A percentile compares a stretch with the other conserved stretches of the same genome.
Conservation (phyloP, 257 asterid species). For the Solanum etuberosum region DNA sequence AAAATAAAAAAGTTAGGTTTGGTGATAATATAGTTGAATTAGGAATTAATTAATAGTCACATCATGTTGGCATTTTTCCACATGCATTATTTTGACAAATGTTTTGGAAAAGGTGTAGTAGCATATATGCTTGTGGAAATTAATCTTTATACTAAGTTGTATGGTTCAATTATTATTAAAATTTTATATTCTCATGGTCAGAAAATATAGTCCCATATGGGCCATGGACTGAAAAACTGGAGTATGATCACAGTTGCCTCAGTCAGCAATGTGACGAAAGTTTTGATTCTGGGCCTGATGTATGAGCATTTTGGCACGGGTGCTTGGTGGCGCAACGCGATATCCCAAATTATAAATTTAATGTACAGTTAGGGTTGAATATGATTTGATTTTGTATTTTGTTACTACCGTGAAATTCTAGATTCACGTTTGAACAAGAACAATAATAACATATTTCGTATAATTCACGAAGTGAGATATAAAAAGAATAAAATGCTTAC, state of each 20-base stretch:
- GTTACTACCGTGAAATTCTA: fast-evolving
- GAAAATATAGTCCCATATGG: background rate
- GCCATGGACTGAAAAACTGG: background rate
- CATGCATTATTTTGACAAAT: background rate
- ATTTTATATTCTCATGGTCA: background rate
- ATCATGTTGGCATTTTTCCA: background rate
- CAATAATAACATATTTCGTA: background rate
- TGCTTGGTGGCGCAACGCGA: background rate
- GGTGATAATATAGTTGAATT: background rate
- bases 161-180: background rate
- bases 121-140: background rate
- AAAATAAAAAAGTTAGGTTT: background rate
- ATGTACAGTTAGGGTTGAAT: background rate
- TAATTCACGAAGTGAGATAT: background rate
- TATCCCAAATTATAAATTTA: background rate
- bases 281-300: background rate
- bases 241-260: background rate
- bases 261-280: background rate
- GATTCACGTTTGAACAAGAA: fast-evolving
- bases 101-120: background rate
- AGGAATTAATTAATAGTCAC: background rate
- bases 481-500: background rate
- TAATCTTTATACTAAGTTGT: background rate
- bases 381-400: background rate
- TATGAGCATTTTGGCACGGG: background rate